Conservation (phyloP, 352 stramenopile genomes). For the Globisporangium yorkense region DNA sequence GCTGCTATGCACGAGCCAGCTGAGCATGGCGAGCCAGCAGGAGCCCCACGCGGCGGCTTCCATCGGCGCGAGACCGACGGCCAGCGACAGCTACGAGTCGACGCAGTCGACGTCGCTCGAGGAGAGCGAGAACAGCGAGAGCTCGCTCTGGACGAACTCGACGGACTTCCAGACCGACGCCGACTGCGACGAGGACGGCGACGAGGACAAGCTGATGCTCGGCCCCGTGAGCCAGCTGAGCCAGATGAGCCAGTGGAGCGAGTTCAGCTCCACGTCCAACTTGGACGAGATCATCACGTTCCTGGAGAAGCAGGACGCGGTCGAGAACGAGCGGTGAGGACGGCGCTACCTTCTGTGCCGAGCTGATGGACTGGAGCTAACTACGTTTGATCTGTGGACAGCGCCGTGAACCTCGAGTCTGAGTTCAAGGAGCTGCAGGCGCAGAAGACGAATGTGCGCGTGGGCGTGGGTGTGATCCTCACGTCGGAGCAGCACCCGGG, state of each 20-base stretch:
- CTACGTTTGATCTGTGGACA: slow-evolving; percentile 4
- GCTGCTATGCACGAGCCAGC: slow-evolving; percentile 66
- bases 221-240: slow-evolving; percentile 66
- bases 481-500: slow-evolving; percentile 52
- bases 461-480: slow-evolving; percentile 73
- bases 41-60: slow-evolving; percentile 5
- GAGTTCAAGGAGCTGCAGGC: slow-evolving; percentile 62
- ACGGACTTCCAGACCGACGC: slow-evolving; percentile 39
- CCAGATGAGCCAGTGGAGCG: slow-evolving; percentile 76
- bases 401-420: slow-evolving; percentile 41
- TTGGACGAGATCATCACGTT: slow-evolving; percentile 85
- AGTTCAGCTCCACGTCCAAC: slow-evolving; percentile 79
- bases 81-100: slow-evolving; percentile 20
- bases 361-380: not conserved
- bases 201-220: slow-evolving; percentile 23
- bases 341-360: not conserved
- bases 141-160: slow-evolving; percentile 52
- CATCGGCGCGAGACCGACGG: slow-evolving; percentile 5
- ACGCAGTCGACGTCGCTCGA: slow-evolving; percentile 48
- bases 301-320: slow-evolving; percentile 69
- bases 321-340: slow-evolving; percentile 49
- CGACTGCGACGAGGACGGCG: slow-evolving; percentile 18
- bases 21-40: slow-evolving; percentile 39
- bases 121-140: slow-evolving; percentile 53
- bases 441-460: slow-evolving; percentile 54